These are phyloP conservation scores for Cryptococcus jaspeensis DNA, from an alignment of 1,284 basidiomycete species.

Conservation along the genomic window DNA sequence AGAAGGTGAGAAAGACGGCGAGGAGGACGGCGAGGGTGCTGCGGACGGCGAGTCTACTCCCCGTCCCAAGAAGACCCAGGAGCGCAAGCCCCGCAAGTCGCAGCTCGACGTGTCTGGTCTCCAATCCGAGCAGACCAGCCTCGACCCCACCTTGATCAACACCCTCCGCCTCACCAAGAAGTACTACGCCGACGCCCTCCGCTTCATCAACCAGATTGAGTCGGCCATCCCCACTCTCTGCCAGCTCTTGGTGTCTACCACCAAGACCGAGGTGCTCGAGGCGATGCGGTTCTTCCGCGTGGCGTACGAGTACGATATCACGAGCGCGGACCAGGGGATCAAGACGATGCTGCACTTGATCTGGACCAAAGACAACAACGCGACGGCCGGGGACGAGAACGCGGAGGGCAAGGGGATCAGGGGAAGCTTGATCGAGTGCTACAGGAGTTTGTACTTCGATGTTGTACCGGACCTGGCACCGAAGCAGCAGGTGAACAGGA, in stretches of 20 bases:
- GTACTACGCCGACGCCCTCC: conserved; percentile 83
- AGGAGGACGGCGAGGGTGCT: conserved; percentile 19
- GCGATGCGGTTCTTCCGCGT: conserved; percentile 93
- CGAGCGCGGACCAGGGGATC: conserved; percentile 72
- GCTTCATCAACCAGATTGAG: conserved; percentile 82
- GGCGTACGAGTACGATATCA: conserved; percentile 78
- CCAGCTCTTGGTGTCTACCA: conserved; percentile 82
- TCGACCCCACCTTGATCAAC: conserved; percentile 64
- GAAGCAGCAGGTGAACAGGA: conserved; percentile 86
- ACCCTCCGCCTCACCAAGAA: conserved; percentile 77
- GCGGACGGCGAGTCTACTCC: conserved; percentile 15
- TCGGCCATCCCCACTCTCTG: conserved; percentile 70
- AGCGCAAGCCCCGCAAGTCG: conserved; percentile 64
- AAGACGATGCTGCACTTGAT: conserved; percentile 97
- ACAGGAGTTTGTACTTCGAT: conserved; percentile 86
- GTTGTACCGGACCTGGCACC: conserved; percentile 63
- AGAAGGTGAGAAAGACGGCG: conserved; percentile 43
- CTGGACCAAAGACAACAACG: conserved; percentile 91
- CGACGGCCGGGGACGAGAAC: conserved; percentile 74
- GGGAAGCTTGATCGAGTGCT: conserved; percentile 84
- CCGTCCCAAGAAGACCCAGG: conserved; percentile 41
- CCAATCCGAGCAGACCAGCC: conserved; percentile 64
- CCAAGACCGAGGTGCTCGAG: conserved; percentile 91
- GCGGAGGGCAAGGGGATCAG: conserved; percentile 82
- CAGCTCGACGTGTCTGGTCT: conserved; percentile 59